These are phyloP conservation scores for Stipa capillata DNA, from an alignment of 176 grass and related monocot species.

Conservation along the genomic window DNA sequence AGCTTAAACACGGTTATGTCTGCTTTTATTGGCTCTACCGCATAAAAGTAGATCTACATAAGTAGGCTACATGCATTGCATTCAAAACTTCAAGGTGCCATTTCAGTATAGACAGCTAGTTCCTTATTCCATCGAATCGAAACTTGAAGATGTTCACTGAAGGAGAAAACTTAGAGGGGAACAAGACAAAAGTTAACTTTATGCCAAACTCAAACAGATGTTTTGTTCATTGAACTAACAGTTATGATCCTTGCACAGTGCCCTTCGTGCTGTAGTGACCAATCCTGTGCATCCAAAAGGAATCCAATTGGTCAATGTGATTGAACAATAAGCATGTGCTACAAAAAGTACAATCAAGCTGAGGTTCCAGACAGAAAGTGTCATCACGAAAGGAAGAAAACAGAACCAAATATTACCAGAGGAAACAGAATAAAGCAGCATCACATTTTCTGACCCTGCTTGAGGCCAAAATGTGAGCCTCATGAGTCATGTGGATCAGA, in stretches of 20 bases:
- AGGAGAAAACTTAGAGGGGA: background rate
- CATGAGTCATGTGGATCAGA: no score
- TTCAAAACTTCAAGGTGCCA: conserved; percentile 37
- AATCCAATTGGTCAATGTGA: background rate
- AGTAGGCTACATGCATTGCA: background rate
- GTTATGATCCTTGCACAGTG: conserved; percentile 1
- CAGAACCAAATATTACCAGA: background rate
- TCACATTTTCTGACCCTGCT: background rate
- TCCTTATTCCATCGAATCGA: conserved; percentile 39
- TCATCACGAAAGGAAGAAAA: background rate
- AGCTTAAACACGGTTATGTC: background rate
- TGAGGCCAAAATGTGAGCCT: background rate
- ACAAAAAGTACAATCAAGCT: background rate
- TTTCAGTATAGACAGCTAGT: conserved; percentile 17
- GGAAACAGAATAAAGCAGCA: no score
- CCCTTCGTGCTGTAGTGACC: background rate
- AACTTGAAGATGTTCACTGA: conserved; percentile 1
- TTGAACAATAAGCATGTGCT: background rate
- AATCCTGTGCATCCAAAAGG: conserved; percentile 7
- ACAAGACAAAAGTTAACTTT: conserved; percentile 23
- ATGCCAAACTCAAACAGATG: conserved; percentile 31
- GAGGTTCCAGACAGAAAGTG: background rate
- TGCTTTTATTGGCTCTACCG: background rate
- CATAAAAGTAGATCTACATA: background rate
- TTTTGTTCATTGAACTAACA: conserved; percentile 30